These are phyloP conservation scores for Globisporangium radiosum DNA, from an alignment of 352 stramenopile species.

Conservation along the genomic window DNA sequence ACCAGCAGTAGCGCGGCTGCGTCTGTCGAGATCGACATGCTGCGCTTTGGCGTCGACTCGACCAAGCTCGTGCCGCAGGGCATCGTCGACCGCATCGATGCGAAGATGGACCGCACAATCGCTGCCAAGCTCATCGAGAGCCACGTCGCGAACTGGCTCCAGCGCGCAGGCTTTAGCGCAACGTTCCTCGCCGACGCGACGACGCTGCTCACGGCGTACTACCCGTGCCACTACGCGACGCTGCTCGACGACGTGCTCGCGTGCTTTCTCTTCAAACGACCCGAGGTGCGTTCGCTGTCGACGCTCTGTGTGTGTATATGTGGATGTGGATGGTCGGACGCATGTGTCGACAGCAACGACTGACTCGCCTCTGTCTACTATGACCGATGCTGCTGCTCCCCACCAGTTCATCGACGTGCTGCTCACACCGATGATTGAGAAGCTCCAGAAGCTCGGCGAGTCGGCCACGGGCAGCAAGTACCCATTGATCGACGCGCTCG, in stretches of 20 bases:
- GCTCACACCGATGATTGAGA: slow-evolving; percentile 62
- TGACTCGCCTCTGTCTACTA: background rate
- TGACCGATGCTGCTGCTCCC: background rate
- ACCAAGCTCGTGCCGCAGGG: slow-evolving; percentile 77
- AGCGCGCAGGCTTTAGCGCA: slow-evolving; percentile 49
- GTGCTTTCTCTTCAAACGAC: slow-evolving; percentile 68
- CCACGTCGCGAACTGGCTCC: slow-evolving; percentile 73
- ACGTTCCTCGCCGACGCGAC: slow-evolving; percentile 67
- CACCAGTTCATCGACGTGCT: slow-evolving; percentile 46
- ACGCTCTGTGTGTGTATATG: background rate
- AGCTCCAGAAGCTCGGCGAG: slow-evolving; percentile 57
- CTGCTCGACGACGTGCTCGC: slow-evolving; percentile 78
- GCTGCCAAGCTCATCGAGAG: slow-evolving; percentile 41
- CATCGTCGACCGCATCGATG: slow-evolving; percentile 78
- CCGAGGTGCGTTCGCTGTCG: slow-evolving; percentile 26
- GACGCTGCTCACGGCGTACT: slow-evolving; percentile 71
- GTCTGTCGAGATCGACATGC: slow-evolving; percentile 35
- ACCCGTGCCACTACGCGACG: slow-evolving; percentile 74
- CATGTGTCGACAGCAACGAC: background rate
- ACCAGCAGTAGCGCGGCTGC: background rate
- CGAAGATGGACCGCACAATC: slow-evolving; percentile 43
- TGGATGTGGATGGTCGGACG: background rate
- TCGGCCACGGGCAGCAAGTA: slow-evolving; percentile 54
- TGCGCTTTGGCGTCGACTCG: slow-evolving; percentile 64
- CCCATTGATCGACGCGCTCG: slow-evolving; percentile 60